These are phyloP conservation scores for Leonotis leonurus DNA, from an alignment of 257 asterid species.

Conservation along the genomic window DNA sequence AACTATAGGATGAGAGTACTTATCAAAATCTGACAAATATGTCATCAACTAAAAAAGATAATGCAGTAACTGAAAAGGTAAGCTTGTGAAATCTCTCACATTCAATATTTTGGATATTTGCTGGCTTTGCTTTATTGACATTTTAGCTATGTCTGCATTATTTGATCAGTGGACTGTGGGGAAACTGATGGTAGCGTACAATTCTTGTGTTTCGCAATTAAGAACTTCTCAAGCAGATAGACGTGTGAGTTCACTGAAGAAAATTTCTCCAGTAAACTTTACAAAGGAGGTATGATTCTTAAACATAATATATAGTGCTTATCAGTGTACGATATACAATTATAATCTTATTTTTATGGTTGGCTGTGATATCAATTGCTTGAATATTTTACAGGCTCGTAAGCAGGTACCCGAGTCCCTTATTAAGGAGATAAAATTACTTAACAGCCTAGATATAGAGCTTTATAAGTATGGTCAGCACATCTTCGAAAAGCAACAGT, in stretches of 20 bases:
- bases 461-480: conserved; percentile 63
- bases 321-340: neutral
- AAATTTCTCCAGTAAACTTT: conserved; percentile 72
- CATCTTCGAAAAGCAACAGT: conserved; percentile 56
- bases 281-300: conserved; percentile 63
- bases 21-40: conserved; percentile 25
- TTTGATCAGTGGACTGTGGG: conserved; percentile 56
- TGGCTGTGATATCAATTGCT: conserved; percentile 6
- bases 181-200: conserved; percentile 63
- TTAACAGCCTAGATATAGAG: conserved; percentile 66
- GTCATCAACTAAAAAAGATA: conserved; percentile 31
- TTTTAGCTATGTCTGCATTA: conserved; percentile 18
- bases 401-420: conserved; percentile 42
- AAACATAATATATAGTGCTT: neutral
- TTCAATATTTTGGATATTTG: conserved; percentile 3
- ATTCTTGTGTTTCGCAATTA: conserved; percentile 48
- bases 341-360: neutral
- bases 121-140: neutral
- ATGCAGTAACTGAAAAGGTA: conserved; percentile 40
- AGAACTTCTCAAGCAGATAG: conserved; percentile 54
- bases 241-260: conserved; percentile 58
- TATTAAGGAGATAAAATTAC: conserved; percentile 54
- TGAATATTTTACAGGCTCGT: conserved; percentile 56
- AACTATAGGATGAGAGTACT: conserved; percentile 37
- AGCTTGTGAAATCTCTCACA: conserved; percentile 1